Conservation (phyloP, 257 asterid genomes). For the Solanum microdontum region DNA sequence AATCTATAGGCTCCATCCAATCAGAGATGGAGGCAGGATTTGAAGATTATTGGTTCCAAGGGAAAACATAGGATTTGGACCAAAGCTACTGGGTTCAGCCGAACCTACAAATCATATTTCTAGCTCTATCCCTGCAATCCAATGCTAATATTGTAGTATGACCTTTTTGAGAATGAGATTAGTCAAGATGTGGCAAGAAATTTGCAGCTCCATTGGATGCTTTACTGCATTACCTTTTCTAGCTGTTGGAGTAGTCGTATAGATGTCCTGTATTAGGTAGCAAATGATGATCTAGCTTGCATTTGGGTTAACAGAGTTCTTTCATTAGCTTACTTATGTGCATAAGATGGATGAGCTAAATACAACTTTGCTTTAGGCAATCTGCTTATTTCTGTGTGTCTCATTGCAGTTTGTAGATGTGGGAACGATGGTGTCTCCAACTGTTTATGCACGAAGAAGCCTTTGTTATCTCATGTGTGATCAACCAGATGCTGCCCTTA, state of each 20-base stretch:
- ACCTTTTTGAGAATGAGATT: not conserved
- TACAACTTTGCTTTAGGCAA: not conserved
- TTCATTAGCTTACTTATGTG: not conserved
- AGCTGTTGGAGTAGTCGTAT: not conserved
- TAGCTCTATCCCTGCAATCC: not conserved
- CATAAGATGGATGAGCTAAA: not conserved
- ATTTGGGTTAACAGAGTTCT: not conserved
- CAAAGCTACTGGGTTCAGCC: not conserved
- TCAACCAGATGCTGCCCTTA: slow-evolving; percentile 92
- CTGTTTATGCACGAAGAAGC: slow-evolving; percentile 92
- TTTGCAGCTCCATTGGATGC: not conserved
- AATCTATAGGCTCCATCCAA: not conserved
- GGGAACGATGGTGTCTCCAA: slow-evolving; percentile 93
- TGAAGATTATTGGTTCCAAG: not conserved
- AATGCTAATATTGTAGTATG: not conserved
- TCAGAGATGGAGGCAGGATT: not conserved
- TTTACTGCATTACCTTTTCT: not conserved
- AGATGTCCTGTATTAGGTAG: not conserved
- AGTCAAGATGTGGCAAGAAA: not conserved
- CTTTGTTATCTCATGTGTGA: slow-evolving; percentile 91
- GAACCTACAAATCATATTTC: not conserved
- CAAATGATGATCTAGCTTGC: not conserved
- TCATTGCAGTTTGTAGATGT: slow-evolving; percentile 78
- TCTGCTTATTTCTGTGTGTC: not conserved
- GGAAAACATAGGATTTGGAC: not conserved